Conservation (phyloP, 164 flowering plant species). For the Vitis cinerea region DNA sequence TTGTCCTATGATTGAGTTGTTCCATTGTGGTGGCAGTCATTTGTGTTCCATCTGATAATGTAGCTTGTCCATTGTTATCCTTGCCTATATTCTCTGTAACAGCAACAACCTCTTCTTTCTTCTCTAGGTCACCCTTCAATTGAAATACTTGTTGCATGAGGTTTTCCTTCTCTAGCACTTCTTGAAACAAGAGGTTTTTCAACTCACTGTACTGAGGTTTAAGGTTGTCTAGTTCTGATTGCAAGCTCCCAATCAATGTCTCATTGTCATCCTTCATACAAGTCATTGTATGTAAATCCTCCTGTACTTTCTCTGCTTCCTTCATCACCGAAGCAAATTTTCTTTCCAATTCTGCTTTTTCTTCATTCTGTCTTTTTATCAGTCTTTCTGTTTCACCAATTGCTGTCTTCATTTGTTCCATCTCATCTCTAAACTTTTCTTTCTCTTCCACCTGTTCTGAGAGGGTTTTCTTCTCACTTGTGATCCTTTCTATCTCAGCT, state of each 20-base stretch:
- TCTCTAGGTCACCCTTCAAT: constrained; percentile 21
- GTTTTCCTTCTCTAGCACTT: constrained; percentile 28
- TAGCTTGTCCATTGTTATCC: constrained; percentile 9
- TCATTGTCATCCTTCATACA: constrained; percentile 53
- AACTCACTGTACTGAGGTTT: constrained; percentile 45
- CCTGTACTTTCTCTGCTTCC: constrained; percentile 44
- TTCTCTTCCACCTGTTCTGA: constrained; percentile 28
- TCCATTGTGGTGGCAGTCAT: neutral
- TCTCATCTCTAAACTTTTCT: constrained; percentile 29
- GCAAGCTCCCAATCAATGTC: constrained; percentile 25
- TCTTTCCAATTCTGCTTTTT: constrained; percentile 48
- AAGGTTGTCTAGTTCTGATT: constrained; percentile 45
- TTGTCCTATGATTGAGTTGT: no score
- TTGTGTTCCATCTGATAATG: neutral
- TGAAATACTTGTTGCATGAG: constrained; percentile 23
- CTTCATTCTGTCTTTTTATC: constrained; percentile 32
- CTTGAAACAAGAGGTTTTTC: constrained; percentile 25
- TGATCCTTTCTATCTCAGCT: constrained; percentile 42
- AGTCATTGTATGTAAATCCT: constrained; percentile 40
- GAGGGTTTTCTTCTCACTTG: constrained; percentile 30
- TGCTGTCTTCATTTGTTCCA: constrained; percentile 28
- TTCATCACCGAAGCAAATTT: constrained; percentile 30
- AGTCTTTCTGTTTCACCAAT: constrained; percentile 35
- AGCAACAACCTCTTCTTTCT: constrained; percentile 23
- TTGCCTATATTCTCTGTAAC: constrained; percentile 9